Evolutionary conservation across 345 rosid genomes (phyloP).

Genomic region (Sonneratia alba): DNA sequence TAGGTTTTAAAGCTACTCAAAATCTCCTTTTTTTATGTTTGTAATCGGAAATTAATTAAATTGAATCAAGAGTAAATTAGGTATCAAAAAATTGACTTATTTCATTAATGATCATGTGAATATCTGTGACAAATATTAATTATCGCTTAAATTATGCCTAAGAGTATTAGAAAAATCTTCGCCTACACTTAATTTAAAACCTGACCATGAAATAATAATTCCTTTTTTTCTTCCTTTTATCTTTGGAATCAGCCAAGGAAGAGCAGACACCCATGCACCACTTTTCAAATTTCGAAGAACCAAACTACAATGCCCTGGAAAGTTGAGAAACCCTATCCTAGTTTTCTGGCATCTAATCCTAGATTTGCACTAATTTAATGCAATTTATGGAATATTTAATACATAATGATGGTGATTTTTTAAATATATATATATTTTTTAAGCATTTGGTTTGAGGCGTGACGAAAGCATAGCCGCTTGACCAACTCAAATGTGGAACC

Average conservation of each 20-base stretch:
- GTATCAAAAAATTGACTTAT: no score
- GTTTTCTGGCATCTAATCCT: slow-evolving; percentile 9
- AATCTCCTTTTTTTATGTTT: no score
- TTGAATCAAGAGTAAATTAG: no score
- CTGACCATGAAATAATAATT: no score
- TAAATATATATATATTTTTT: background rate
- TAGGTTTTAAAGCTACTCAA: no score
- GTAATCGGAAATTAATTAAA: no score
- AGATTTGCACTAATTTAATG: slow-evolving; percentile 4
- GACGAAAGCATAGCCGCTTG: slow-evolving; percentile 27
- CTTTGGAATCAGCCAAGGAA: slow-evolving; percentile 1
- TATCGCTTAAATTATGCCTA: no score
- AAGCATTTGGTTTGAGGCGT: slow-evolving; percentile 4
- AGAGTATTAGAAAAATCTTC: no score
- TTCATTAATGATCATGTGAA: no score
- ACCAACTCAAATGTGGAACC: slow-evolving; percentile 14
- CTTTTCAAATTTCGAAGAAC: slow-evolving; percentile 14
- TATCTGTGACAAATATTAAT: no score
- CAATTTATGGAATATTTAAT: background rate
- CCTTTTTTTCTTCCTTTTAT: background rate
- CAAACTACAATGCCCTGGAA: slow-evolving; percentile 11
- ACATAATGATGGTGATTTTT: background rate
- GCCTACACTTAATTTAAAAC: no score
- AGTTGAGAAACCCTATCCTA: slow-evolving; percentile 1
- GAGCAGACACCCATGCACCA: slow-evolving; percentile 7